Evolutionary conservation across 2,329 filamentous ascomycete genomes (phyloP), one percentile per base, ranked within the genome.

Genomic region (Ceratocystis smalleyi): DNA sequence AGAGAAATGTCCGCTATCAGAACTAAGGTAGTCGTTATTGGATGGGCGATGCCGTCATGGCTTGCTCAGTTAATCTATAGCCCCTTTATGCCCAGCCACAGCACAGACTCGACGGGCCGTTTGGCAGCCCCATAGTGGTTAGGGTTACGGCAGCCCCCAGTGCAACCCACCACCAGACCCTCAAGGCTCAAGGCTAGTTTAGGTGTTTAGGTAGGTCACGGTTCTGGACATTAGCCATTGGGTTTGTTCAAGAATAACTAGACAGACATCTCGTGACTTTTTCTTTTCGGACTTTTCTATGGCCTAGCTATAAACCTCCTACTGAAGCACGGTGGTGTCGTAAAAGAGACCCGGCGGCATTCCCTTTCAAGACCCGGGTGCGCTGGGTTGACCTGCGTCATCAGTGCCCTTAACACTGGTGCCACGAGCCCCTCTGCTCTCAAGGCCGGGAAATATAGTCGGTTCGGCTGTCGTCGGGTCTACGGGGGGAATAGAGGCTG

Each of bases 361-460:
- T 47, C 19, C 19, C 43, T 47, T n/a, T 51, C 47, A 51, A 51
- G 47, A 19, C 19, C 19, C 47, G 3, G 47, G 24, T 12, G 47
- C 7, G 8, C 30, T 22, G 24, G 47, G 19, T 49, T 40, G 43
- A 2, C 24, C 32, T 6, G 19, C 15, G 32, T 62, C 60, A 59
- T 51, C 60, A 17, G 59, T 22, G 4, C 19, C 24, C 59, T 59
- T 64, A 66, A 71, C 71, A 63, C 79, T 80, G 54, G 74, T 76
- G 61, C 72, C 77, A 62, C 78, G 74, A 55, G 70, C 73, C 35
- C 77, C 77, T 64, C 79, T 74, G 17, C 78, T 77, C 55, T 90
- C 79, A 40, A 91, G 80, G 0, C 87, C 87, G 0, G 88, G 88
- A 68, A 89, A 88, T 67, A 89, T 83, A 67, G 79, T 81, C 10